A percentile compares a stretch with the other conserved stretches of the same genome.
These are phyloP conservation scores for Clarireedia homoeocarpa DNA, from an alignment of 2,329 filamentous ascomycete species.

Conservation along the genomic window DNA sequence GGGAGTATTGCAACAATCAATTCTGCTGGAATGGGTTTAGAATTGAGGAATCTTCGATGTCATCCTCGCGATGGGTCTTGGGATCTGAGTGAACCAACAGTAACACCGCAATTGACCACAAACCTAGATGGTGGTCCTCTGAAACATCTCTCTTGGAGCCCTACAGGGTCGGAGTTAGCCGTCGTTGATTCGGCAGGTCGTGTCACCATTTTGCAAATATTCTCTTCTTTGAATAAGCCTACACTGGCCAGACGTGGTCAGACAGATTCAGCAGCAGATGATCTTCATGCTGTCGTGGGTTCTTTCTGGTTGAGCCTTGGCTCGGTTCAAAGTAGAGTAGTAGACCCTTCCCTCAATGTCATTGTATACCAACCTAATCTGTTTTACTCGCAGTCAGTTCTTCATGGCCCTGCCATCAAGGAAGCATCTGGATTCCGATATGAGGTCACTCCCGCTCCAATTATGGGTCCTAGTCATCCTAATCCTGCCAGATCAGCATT, in stretches of 20 bases:
- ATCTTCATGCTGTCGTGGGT: constrained; percentile 71
- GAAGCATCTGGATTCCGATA: constrained; percentile 57
- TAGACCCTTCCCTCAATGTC: constrained; percentile 13
- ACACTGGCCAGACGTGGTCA: constrained; percentile 53
- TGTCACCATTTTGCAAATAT: constrained; percentile 65
- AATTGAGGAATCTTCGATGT: constrained; percentile 65
- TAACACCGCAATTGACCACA: constrained; percentile 51
- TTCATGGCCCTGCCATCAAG: constrained; percentile 57
- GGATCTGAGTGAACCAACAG: constrained; percentile 66
- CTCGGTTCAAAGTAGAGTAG: constrained; percentile 22
- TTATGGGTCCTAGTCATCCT: constrained; percentile 66
- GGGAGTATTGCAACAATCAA: constrained; percentile 80
- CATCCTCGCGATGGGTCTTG: constrained; percentile 63
- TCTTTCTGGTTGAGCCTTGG: constrained; percentile 67
- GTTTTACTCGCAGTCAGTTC: constrained; percentile 33
- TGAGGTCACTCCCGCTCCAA: constrained; percentile 55
- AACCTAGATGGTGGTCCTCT: constrained; percentile 58
- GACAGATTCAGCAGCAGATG: constrained; percentile 60
- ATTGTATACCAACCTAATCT: background rate
- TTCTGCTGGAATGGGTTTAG: constrained; percentile 60
- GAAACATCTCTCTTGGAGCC: constrained; percentile 76
- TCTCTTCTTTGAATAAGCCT: constrained; percentile 66
- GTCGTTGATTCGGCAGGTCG: constrained; percentile 74
- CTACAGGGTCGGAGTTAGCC: constrained; percentile 68
- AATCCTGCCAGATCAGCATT: constrained; percentile 64